Base-by-base conservation (phyloP, 441 rosid genomes). In the Corymbia citriodora region DNA sequence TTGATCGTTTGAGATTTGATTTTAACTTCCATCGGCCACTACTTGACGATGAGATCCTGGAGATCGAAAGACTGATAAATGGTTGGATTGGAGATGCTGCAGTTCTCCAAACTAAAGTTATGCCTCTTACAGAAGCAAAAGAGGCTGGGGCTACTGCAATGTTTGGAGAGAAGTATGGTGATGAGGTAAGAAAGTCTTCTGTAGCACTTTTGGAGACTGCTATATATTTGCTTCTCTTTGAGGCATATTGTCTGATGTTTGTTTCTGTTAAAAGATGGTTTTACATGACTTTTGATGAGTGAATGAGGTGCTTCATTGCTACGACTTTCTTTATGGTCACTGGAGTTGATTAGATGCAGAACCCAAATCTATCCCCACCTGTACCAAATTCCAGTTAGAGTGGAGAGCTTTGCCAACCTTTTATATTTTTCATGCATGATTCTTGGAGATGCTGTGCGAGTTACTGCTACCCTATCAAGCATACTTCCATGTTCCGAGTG, bases 131-230 rank as follows among this genome's bases (percentile, higher is more conserved):
- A 65, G 99, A 95, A 92, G 99, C 99, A 52, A 97, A 96, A 95
- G 92, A 52, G 68, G 99, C 98, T 50, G 99, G 98, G 55, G 99
- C 99, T 89, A 96, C 96, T 92, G 99, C 99, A 87, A 98, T 98
- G 99, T 98, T 97, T 92, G 99, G 99, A 68, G 99, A 97, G 94
- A 98, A 98, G 91, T 98, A 98, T 88, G 98, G 97, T 55, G 99
- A 97, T 89, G 94, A 96, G 98, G 99, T 96, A 92, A 87, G 87
- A 65, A 65, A 92, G 91, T 85, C 31, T 88, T 81, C 89, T 87
- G 29, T 89, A 40, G 53, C 87, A 45, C 88, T 53, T 27, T 86
- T 14, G 52, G n/a, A 53, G 18, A 55, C n/a, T 53, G 85, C n/a
- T 40, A 79, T 79, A 25, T 23, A 40, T 40, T 79, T 40, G 52